Evolutionary conservation across 495 filamentous ascomycete genomes (phyloP).

Genomic region (Gamarada debralockiae): DNA sequence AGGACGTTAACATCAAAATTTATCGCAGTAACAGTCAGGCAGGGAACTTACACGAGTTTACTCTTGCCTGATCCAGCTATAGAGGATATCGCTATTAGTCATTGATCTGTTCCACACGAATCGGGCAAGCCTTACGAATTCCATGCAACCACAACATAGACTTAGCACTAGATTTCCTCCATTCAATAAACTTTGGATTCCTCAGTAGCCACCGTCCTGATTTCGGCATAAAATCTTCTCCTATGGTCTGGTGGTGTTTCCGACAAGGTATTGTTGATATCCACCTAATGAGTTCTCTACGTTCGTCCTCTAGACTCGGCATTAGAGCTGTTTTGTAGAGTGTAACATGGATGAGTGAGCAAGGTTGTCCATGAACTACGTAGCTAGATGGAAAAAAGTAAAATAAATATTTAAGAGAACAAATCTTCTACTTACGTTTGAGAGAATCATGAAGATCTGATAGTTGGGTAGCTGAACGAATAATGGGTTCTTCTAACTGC

Average conservation of each 20-base stretch:
- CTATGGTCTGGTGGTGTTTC: neutral
- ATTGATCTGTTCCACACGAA: conserved; percentile 24
- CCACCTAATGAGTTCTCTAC: conserved; percentile 15
- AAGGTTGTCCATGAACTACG: neutral
- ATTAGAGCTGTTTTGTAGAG: neutral
- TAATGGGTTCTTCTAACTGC: neutral
- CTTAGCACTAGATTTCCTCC: neutral
- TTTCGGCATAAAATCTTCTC: neutral
- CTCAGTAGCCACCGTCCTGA: conserved; percentile 6
- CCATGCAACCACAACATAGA: conserved; percentile 5
- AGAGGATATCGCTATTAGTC: neutral
- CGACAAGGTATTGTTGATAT: neutral
- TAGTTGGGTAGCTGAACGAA: neutral
- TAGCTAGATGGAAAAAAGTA: neutral
- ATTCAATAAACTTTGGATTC: conserved; percentile 2
- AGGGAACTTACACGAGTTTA: conserved; percentile 1
- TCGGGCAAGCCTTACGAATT: conserved; percentile 12
- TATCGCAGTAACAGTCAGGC: neutral
- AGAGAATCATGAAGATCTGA: conserved; percentile 3
- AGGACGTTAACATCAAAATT: neutral
- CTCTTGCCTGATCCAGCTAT: conserved; percentile 4
- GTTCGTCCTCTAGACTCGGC: conserved; percentile 4
- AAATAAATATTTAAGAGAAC: too few species aligned
- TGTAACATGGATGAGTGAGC: neutral
- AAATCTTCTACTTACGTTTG: neutral